Conservation (phyloP, 129 eudicot genomes). For the Flaveria bidentis region DNA sequence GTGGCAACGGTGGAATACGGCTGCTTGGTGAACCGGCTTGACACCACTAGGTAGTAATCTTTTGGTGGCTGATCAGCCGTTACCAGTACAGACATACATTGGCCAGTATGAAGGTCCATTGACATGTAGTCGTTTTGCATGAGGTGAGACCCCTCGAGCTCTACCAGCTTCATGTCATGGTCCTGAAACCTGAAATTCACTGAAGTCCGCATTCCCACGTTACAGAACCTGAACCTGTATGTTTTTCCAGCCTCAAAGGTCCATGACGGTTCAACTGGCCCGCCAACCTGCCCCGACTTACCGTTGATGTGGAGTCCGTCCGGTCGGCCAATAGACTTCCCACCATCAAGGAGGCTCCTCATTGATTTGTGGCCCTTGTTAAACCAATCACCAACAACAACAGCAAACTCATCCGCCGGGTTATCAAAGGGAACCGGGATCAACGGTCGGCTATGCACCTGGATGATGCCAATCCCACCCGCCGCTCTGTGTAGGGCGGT, state of each 20-base stretch:
- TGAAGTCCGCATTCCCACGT: constrained; percentile 67
- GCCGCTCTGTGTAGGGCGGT: constrained; percentile 59
- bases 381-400: constrained; percentile 87
- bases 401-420: constrained; percentile 62
- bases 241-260: constrained; percentile 68
- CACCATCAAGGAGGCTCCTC: constrained; percentile 55
- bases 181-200: constrained; percentile 76
- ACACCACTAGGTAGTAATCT: constrained; percentile 76
- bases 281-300: constrained; percentile 49
- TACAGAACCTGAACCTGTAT: constrained; percentile 76
- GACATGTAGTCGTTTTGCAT: constrained; percentile 71
- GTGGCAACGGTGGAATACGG: constrained; percentile 42
- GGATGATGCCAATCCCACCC: constrained; percentile 66
- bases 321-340: constrained; percentile 65
- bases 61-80: constrained; percentile 67
- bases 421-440: constrained; percentile 76
- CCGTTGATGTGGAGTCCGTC: constrained; percentile 82
- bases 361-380: constrained; percentile 62
- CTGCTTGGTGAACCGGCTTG: constrained; percentile 68
- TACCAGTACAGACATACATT: constrained; percentile 70
- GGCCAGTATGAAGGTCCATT: constrained; percentile 80
- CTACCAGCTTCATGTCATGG: constrained; percentile 77
- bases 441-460: constrained; percentile 61
- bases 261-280: constrained; percentile 47
- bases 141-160: constrained; percentile 85